A percentile compares a stretch with the other conserved stretches of the same genome.
Conservation (phyloP, 106 monocot species). For the Chionographis japonica region DNA sequence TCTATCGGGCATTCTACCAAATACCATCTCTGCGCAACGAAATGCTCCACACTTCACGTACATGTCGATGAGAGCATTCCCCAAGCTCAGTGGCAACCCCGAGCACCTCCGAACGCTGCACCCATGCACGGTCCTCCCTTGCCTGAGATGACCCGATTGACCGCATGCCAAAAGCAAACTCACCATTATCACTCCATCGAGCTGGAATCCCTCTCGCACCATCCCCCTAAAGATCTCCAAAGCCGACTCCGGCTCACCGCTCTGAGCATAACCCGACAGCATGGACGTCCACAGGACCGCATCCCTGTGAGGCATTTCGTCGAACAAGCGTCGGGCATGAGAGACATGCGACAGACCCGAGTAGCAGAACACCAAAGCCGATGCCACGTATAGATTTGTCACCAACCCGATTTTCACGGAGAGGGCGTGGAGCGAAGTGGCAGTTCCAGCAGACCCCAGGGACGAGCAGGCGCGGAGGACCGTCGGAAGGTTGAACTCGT, state of each 20-base stretch:
- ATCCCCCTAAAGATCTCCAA: slow-evolving; percentile 44
- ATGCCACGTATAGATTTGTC: slow-evolving; percentile 36
- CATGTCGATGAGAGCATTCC: slow-evolving; percentile 75
- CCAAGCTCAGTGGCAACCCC: slow-evolving; percentile 28
- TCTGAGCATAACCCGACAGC: slow-evolving; percentile 61
- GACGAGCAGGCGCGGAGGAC: slow-evolving; percentile 48
- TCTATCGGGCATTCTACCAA: slow-evolving; percentile 32
- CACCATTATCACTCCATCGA: slow-evolving; percentile 47
- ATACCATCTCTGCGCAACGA: slow-evolving; percentile 38
- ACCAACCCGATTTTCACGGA: slow-evolving; percentile 33
- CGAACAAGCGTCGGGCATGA: slow-evolving; percentile 42
- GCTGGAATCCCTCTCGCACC: slow-evolving; percentile 23
- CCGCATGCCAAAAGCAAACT: slow-evolving; percentile 42
- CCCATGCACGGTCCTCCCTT: slow-evolving; percentile 51
- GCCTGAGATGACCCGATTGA: slow-evolving; percentile 21
- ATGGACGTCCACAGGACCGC: slow-evolving; percentile 68
- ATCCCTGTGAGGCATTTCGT: slow-evolving; percentile 49
- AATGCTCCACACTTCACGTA: slow-evolving; percentile 63
- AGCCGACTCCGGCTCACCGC: slow-evolving; percentile 26
- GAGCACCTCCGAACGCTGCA: slow-evolving; percentile 22
- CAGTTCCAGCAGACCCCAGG: neutral
- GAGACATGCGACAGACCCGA: slow-evolving; percentile 1
- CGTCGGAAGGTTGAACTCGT: slow-evolving; percentile 55
- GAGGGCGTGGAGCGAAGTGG: slow-evolving; percentile 21
- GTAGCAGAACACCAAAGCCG: slow-evolving; percentile 46